Evolutionary conservation across 306 rosid species (phyloP).

Genomic region (Purshia tridentata): DNA sequence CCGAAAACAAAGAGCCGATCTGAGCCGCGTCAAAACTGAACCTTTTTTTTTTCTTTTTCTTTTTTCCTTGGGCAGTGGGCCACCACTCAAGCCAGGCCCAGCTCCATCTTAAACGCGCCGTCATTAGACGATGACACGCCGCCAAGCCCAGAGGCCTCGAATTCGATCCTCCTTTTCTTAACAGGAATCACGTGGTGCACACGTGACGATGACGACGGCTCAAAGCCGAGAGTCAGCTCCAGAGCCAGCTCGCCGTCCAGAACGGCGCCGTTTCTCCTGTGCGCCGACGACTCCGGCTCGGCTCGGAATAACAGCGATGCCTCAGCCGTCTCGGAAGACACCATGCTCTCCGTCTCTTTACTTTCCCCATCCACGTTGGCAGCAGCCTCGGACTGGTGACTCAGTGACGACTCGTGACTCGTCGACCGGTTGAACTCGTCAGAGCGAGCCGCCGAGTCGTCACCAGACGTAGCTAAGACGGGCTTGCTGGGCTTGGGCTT

Average conservation of each 20-base stretch:
- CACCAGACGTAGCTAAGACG: conserved; percentile 19
- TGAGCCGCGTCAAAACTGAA: conserved; percentile 54
- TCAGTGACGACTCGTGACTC: conserved; percentile 85
- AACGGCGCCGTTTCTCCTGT: conserved; percentile 10
- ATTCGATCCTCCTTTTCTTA: conserved; percentile 76
- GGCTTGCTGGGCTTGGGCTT: conserved; percentile 44
- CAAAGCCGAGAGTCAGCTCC: conserved; percentile 74
- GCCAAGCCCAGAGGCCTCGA: conserved; percentile 13
- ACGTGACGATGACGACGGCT: conserved; percentile 51
- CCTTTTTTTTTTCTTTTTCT: not conserved
- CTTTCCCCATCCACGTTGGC: conserved; percentile 57
- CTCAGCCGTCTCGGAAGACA: conserved; percentile 67
- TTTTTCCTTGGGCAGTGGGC: not conserved
- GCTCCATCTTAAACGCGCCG: conserved; percentile 42
- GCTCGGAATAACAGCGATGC: conserved; percentile 40
- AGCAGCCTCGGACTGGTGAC: conserved; percentile 74
- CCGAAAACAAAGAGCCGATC: conserved; percentile 29
- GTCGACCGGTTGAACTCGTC: conserved; percentile 57
- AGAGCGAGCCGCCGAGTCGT: conserved; percentile 1
- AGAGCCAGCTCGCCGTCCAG: conserved; percentile 47
- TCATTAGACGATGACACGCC: conserved; percentile 3
- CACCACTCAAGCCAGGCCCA: conserved; percentile 47
- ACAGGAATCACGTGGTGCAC: conserved; percentile 60
- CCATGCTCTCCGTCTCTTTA: conserved; percentile 74
- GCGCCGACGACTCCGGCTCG: conserved; percentile 48